A percentile compares a stretch with the other conserved stretches of the same genome.
Evolutionary conservation across 2,329 filamentous ascomycete species (phyloP).

Genomic region (Talaromyces piceae): DNA sequence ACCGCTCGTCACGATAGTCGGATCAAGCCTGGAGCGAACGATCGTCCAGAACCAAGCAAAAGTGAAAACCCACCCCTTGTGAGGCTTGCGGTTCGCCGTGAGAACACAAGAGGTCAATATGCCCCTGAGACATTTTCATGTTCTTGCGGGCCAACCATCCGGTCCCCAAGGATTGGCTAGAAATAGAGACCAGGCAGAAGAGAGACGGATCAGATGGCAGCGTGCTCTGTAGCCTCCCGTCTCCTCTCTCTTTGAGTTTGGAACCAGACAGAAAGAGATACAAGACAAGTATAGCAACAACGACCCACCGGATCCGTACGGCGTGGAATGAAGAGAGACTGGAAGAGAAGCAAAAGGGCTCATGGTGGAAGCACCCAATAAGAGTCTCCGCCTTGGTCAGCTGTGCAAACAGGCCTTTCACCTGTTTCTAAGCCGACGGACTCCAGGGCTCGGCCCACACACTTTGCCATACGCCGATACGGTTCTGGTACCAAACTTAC

Average conservation of each 20-base stretch:
- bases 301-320: background rate
- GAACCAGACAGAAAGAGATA: too few relatives aligned
- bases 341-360: background rate
- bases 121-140: conserved; percentile 9
- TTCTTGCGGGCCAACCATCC: background rate
- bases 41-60: background rate
- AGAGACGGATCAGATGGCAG: too few relatives aligned
- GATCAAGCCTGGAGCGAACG: background rate
- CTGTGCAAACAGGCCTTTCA: too few relatives aligned
- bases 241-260: too few relatives aligned
- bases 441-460: background rate
- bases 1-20: background rate
- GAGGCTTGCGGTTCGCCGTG: conserved; percentile 3
- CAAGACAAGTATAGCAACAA: background rate
- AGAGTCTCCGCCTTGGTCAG: background rate
- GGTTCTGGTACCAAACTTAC: conserved; percentile 13
- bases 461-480: conserved; percentile 16
- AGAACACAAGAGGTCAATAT: too few relatives aligned
- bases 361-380: background rate
- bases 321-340: background rate
- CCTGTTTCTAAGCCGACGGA: background rate
- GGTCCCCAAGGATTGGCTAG: background rate
- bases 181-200: background rate
- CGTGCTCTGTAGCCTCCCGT: too few relatives aligned
- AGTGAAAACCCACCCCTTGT: background rate